Conservation (phyloP, 768 basidiomycete genomes). For the Boletus reticuloceps region DNA sequence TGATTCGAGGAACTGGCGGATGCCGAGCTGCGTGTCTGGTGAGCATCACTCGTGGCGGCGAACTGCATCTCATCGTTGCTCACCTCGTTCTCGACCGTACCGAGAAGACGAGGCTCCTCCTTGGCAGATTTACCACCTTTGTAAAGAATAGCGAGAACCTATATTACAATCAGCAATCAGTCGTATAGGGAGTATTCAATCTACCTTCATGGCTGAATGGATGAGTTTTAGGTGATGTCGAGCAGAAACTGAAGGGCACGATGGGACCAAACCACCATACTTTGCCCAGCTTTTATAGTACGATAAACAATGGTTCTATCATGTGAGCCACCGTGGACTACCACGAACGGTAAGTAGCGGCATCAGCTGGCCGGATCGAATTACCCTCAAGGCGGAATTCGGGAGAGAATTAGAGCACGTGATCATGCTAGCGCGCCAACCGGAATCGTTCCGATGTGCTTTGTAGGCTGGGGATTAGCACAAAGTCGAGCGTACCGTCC, state of each 20-base stretch:
- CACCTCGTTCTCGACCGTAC: conserved; percentile 79
- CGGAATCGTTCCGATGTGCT: conserved; percentile 2
- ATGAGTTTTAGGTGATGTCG: not conserved
- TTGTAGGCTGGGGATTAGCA: too few relatives aligned
- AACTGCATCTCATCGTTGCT: not conserved
- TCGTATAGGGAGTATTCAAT: not conserved
- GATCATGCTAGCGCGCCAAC: conserved; percentile 2
- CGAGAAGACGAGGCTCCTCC: conserved; percentile 72
- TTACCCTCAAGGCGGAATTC: not conserved
- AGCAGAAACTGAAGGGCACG: conserved; percentile 7
- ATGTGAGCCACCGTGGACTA: not conserved
- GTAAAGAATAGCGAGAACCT: conserved; percentile 78
- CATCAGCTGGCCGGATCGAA: too few relatives aligned
- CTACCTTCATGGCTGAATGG: conserved; percentile 43
- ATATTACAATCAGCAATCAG: not conserved
- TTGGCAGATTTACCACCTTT: conserved; percentile 62
- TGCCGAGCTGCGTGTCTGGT: conserved; percentile 55
- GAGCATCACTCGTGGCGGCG: not conserved
- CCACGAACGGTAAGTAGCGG: not conserved
- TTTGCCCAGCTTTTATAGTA: conserved; percentile 19
- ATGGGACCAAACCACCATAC: not conserved
- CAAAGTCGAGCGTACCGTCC: not conserved
- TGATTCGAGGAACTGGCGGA: conserved; percentile 64
- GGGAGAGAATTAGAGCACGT: conserved; percentile 4
- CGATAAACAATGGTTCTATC: not conserved